Base-by-base conservation (phyloP, 2,329 filamentous ascomycete genomes). In the Neonectria ditissima region DNA sequence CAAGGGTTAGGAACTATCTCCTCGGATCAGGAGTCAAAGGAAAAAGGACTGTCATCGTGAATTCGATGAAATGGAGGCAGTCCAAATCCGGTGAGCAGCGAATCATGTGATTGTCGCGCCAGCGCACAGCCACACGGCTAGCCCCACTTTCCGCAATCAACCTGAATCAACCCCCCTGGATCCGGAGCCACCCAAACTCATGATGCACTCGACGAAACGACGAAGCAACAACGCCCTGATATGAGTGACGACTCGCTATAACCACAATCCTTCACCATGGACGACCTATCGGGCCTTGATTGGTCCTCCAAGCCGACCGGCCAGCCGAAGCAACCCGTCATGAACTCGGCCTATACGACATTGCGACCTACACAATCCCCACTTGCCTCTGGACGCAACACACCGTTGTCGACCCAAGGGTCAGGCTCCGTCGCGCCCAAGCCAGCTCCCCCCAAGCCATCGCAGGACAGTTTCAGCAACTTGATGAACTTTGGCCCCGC, bases 391-490 rank as follows among this genome's bases (percentile, higher is more conserved):
- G 85, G 84, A 39, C 82, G 82, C 66, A 87, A 81, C 73, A 89
- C 86, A 14, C 87, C 88, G 18, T 73, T 88, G 43, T 86, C 86
- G 5, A 70, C 80, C 9, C 84, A 86, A 55, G 80, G 74, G 6
- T 84, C 84, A 16, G 82, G 82, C 5, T 68, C 63, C 37, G 75
- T 79, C 55, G 79, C 68, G 62, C 78, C 77, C 77, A 89, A 81
- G 67, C 78, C 74, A 4, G 79, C 83, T 13, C 69, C 81, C 2
- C 62, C 79, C 4, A 91, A 86, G 69, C 73, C 89, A 37, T 78
- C 86, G 6, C 80, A 85, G 50, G 92, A 96, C 75, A 93, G 91
- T 81, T 96, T 96, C 80, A 92, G 92, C 73, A 91, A 89, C 72
- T 82, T 96, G 55, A 83, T 94, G 65, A 89, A 85, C 69, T 89